Evolutionary conservation across 1,284 basidiomycete genomes (phyloP).

Genomic region (Cutaneotrichosporon sp.): DNA sequence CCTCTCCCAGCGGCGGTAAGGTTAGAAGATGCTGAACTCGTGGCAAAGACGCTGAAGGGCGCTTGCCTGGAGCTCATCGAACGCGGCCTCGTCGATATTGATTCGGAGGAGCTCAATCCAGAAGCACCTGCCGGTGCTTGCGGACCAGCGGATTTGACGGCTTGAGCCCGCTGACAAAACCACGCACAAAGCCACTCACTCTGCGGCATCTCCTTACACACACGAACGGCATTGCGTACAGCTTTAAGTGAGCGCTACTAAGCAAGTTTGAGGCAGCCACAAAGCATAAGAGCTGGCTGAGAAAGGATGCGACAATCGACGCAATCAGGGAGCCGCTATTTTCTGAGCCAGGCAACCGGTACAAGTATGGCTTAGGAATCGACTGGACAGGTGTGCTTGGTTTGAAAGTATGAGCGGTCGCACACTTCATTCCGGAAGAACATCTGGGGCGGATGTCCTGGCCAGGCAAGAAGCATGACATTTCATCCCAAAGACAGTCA

Average conservation of each 20-base stretch:
- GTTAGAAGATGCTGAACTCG: too few relatives aligned
- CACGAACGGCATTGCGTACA: constrained; percentile 18
- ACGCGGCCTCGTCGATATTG: constrained; percentile 28
- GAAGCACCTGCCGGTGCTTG: constrained; percentile 31
- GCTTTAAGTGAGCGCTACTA: not conserved
- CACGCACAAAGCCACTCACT: constrained; percentile 29
- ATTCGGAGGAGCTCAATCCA: constrained; percentile 26
- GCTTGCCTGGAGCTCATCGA: constrained; percentile 41
- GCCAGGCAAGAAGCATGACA: constrained; percentile 28
- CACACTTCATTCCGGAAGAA: constrained; percentile 35
- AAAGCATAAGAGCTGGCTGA: not conserved
- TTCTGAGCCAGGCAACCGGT: constrained; percentile 36
- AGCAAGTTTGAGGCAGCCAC: not conserved
- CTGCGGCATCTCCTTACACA: constrained; percentile 37
- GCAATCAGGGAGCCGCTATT: constrained; percentile 21
- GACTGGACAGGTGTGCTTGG: constrained; percentile 41
- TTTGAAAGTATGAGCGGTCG: constrained; percentile 31
- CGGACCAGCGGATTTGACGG: constrained; percentile 20
- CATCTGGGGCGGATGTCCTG: constrained; percentile 28
- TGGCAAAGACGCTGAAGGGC: too few relatives aligned
- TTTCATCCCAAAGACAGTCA: constrained; percentile 27
- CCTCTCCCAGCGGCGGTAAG: too few relatives aligned
- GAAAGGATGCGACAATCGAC: constrained; percentile 6
- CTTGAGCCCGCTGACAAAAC: constrained; percentile 21
- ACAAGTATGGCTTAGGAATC: constrained; percentile 32